phyloP scores from a whole-genome alignment of 148 eudicot species.

The Rhododendron simsii region DNA sequence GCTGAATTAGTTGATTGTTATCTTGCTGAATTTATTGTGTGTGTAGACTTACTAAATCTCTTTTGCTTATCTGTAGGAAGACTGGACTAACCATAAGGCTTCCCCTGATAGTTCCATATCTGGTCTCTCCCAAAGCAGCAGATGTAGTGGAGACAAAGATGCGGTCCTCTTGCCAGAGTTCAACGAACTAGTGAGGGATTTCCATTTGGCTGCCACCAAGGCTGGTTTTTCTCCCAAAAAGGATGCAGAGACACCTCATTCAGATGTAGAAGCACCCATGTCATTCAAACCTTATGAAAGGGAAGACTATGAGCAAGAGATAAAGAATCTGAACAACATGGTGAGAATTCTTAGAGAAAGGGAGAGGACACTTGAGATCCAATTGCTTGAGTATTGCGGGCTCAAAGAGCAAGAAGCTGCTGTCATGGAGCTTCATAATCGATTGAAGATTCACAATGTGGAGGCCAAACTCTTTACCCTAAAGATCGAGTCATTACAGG shows the following conservation, averaged over 20 bases:
- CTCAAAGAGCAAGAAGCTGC: conserved; percentile 82
- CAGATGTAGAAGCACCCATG: conserved; percentile 19
- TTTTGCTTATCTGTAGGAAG: conserved; percentile 38
- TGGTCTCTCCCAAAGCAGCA: conserved; percentile 31
- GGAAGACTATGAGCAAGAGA: conserved; percentile 55
- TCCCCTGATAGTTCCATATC: conserved; percentile 18
- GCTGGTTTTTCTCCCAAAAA: conserved; percentile 16
- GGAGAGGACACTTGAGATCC: conserved; percentile 59
- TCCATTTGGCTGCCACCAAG: conserved; percentile 21
- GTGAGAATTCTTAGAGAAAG: conserved; percentile 58
- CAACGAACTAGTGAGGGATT: conserved; percentile 44
- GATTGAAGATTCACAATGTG: conserved; percentile 52
- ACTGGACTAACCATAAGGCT: conserved; percentile 25
- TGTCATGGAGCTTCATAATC: conserved; percentile 68
- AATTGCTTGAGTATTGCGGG: conserved; percentile 79
- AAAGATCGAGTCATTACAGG: conserved; percentile 62
- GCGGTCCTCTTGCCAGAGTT: conserved; percentile 61
- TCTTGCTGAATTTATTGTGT: neutral
- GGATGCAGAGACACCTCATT: conserved; percentile 20
- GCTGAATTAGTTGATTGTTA: neutral
- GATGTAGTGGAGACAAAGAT: conserved; percentile 39
- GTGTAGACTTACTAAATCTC: neutral
- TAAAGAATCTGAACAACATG: conserved; percentile 39
- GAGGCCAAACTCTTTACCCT: conserved; percentile 65
- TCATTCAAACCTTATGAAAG: conserved; percentile 16